Evolutionary conservation across 192 early-diverging fungal species (phyloP).

Genomic region (Dimargaris verticillata): DNA sequence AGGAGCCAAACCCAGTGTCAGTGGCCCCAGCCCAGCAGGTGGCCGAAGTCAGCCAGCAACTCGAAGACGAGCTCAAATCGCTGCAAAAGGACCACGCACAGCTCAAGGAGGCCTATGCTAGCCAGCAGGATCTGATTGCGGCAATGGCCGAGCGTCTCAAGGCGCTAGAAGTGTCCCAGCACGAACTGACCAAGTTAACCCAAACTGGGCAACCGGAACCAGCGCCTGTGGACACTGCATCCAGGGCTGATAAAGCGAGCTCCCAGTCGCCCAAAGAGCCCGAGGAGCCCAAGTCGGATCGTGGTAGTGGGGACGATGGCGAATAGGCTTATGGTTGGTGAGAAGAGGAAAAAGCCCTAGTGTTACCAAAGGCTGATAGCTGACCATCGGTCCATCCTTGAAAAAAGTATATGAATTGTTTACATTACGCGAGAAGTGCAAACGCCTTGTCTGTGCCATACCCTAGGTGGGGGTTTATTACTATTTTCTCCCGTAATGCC

Average conservation of each 20-base stretch:
- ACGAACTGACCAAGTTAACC: not conserved
- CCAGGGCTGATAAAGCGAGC: not conserved
- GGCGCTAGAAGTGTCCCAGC: constrained; percentile 1
- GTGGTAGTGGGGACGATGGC: too few relatives aligned
- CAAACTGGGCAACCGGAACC: not conserved
- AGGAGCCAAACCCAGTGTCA: not conserved
- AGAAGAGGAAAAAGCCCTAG: too few relatives aligned
- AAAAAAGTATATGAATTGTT: too few relatives aligned
- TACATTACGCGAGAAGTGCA: too few relatives aligned
- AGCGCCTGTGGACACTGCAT: not conserved
- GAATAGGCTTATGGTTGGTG: too few relatives aligned
- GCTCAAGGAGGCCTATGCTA: not conserved
- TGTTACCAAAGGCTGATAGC: too few relatives aligned
- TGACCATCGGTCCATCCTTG: too few relatives aligned
- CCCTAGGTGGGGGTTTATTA: too few relatives aligned
- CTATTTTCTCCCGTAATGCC: too few relatives aligned
- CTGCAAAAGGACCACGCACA: not conserved
- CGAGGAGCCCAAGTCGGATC: not conserved
- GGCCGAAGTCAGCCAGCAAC: not conserved
- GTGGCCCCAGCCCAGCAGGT: constrained; percentile 6
- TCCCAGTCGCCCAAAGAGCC: not conserved
- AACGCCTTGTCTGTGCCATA: too few relatives aligned
- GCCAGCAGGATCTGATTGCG: not conserved
- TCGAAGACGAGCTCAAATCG: not conserved
- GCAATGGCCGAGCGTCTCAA: constrained; percentile 1